Evolutionary conservation across 2,329 filamentous ascomycete genomes (phyloP).

Genomic region (Aotearoamyces nothofagi): DNA sequence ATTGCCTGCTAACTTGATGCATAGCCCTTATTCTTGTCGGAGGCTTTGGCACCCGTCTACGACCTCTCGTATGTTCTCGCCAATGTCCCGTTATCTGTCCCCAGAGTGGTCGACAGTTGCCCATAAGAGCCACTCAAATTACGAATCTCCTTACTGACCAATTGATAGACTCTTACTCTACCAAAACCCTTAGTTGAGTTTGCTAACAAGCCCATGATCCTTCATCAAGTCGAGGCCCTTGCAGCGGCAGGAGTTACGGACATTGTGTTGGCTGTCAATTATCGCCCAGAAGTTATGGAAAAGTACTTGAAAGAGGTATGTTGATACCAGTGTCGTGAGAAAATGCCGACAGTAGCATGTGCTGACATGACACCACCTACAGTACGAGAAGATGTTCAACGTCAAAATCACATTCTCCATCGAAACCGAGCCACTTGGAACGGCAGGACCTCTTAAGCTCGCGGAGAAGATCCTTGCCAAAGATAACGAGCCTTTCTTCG

Average conservation of each 20-base stretch:
- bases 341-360: too few relatives aligned
- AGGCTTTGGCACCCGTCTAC: constrained; percentile 94
- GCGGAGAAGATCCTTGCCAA: constrained; percentile 86
- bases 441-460: constrained; percentile 87
- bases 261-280: constrained; percentile 97
- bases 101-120: constrained; percentile 6
- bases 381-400: constrained; percentile 86
- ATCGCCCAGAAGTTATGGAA: constrained; percentile 96
- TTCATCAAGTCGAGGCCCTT: constrained; percentile 92
- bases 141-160: constrained; percentile 10
- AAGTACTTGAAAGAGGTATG: constrained; percentile 75
- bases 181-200: constrained; percentile 98
- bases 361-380: too few relatives aligned
- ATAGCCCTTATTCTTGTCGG: constrained; percentile 95
- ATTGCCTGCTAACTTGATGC: constrained; percentile 9
- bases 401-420: constrained; percentile 96
- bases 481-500: constrained; percentile 91
- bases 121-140: too few relatives aligned
- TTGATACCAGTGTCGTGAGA: too few relatives aligned
- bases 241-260: constrained; percentile 90
- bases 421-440: constrained; percentile 89
- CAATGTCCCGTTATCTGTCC: too few relatives aligned
- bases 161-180: constrained; percentile 70
- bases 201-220: constrained; percentile 97
- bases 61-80: constrained; percentile 74